Base-by-base conservation (phyloP, 352 stramenopile genomes). In the Phytophthora pluvialis region DNA sequence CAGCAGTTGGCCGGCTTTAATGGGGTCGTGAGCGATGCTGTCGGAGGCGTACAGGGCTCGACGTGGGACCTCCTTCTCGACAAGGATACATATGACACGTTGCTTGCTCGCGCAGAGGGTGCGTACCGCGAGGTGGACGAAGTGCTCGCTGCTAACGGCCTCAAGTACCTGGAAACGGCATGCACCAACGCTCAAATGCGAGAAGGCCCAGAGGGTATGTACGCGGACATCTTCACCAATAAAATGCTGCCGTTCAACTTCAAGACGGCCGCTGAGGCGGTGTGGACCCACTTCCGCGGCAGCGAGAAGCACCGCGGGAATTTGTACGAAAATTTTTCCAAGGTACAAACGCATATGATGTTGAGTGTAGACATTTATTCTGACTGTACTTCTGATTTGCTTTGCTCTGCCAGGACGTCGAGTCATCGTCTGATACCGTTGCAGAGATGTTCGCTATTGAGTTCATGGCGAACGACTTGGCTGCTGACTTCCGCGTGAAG, bases 201-300 rank as follows among this genome's bases (percentile, higher is more conserved):
- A 12, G 73, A 79, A 60, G 73, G 75, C 4, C 38, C 59, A n/a
- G 42, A 72, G n/a, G 67, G 68, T 0, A 71, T 82, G 48, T 73
- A 73, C 26, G 49, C 80, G 4, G 72, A 86, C 15, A 77, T 86
- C 52, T 76, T 80, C 38, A 78, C 60, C 5, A 83, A 72, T 64
- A 83, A 81, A 40, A 60, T 80, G 60, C 40, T 86, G 46, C 77
- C 77, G 28, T 86, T 86, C 38, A 72, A 80, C 39, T 72, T 80
- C 13, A 68, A 70, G 26, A 73, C 74, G 7, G 70, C 72, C 5
- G 73, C 66, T 5, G 55, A 71, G 12, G 74, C 64, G 0, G 77
- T 82, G 35, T 86, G 77, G 77, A 68, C 57, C 36, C 70, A 86
- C 51, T 81, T 82, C 57, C 67, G 70, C n/a, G 73, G 74, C 7